phyloP scores from a whole-genome alignment of 225 moss, liverwort and hornwort species.

The Anthoceros angustus region DNA sequence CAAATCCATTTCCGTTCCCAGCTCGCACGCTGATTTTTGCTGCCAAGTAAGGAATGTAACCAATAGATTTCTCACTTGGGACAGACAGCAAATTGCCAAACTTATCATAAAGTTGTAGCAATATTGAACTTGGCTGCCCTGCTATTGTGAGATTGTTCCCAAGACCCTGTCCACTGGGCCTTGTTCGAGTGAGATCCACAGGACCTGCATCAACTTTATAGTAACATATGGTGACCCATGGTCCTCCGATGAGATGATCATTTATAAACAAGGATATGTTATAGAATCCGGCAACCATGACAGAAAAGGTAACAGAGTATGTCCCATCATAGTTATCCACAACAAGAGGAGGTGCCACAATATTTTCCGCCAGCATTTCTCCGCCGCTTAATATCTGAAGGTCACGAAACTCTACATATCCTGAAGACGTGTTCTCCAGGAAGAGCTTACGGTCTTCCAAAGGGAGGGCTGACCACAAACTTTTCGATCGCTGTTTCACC shows the following conservation, averaged over 20 bases:
- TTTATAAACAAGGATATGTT: conserved; percentile 39
- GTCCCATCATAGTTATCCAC: conserved; percentile 35
- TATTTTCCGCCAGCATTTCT: conserved; percentile 1
- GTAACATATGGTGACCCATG: conserved; percentile 16
- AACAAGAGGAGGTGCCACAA: conserved; percentile 11
- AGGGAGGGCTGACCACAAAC: too few species aligned
- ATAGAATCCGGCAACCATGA: conserved; percentile 21
- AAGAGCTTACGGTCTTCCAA: too few species aligned
- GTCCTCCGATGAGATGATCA: conserved; percentile 20
- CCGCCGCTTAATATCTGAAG: conserved; percentile 5
- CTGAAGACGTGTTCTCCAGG: neutral
- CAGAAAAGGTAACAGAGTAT: conserved; percentile 32
- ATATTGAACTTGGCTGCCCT: conserved; percentile 26
- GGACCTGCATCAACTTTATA: conserved; percentile 27
- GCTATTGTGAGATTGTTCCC: conserved; percentile 7
- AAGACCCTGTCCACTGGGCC: conserved; percentile 19
- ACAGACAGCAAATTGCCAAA: conserved; percentile 29
- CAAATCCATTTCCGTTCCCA: neutral
- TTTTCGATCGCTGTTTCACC: too few species aligned
- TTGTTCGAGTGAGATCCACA: conserved; percentile 19
- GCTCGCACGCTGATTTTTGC: conserved; percentile 12
- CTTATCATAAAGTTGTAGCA: conserved; percentile 18
- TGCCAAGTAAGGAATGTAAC: conserved; percentile 16
- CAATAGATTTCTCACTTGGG: conserved; percentile 9
- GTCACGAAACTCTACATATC: conserved; percentile 7